Evolutionary conservation across 2,329 filamentous ascomycete species (phyloP).

Genomic region (Fonsecaea pedrosoi): DNA sequence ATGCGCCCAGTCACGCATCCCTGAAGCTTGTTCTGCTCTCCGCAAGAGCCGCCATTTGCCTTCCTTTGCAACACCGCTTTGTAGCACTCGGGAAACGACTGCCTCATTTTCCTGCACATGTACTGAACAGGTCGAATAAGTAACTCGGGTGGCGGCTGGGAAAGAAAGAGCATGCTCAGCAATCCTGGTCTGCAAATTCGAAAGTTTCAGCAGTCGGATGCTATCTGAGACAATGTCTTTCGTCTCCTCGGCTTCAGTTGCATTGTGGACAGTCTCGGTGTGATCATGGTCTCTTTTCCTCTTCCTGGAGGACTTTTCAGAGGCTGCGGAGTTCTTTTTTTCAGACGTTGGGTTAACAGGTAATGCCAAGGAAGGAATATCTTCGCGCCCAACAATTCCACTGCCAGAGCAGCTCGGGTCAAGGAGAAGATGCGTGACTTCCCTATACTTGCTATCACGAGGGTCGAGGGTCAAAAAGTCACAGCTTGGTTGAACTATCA

Average conservation of each 20-base stretch:
- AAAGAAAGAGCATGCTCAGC: slow-evolving; percentile 86
- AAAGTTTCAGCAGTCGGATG: slow-evolving; percentile 73
- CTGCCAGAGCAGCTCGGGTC: slow-evolving; percentile 97
- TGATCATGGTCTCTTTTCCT: slow-evolving; percentile 48
- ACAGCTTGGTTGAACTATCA: slow-evolving; percentile 72
- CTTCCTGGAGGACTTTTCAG: slow-evolving; percentile 47
- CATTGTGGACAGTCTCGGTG: slow-evolving; percentile 28
- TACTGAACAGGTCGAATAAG: slow-evolving; percentile 93
- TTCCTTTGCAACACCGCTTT: slow-evolving; percentile 68
- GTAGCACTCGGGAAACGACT: slow-evolving; percentile 76
- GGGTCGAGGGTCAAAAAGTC: slow-evolving; percentile 85
- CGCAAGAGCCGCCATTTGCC: slow-evolving; percentile 79
- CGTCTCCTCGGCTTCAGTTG: slow-evolving; percentile 59
- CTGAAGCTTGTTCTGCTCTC: slow-evolving; percentile 74
- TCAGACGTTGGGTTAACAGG: slow-evolving; percentile 46
- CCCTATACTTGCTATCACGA: slow-evolving; percentile 62
- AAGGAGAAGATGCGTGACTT: slow-evolving; percentile 82
- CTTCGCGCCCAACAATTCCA: slow-evolving; percentile 89
- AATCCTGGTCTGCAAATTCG: slow-evolving; percentile 80
- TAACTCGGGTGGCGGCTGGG: slow-evolving; percentile 74
- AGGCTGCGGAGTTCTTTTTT: slow-evolving; percentile 45
- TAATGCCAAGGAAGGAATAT: slow-evolving; percentile 72
- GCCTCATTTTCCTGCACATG: slow-evolving; percentile 87
- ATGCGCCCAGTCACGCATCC: slow-evolving; percentile 77
- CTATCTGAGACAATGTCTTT: slow-evolving; percentile 49